phyloP scores from a whole-genome alignment of 2,329 filamentous ascomycete species.

The Botrytis byssoidea region DNA sequence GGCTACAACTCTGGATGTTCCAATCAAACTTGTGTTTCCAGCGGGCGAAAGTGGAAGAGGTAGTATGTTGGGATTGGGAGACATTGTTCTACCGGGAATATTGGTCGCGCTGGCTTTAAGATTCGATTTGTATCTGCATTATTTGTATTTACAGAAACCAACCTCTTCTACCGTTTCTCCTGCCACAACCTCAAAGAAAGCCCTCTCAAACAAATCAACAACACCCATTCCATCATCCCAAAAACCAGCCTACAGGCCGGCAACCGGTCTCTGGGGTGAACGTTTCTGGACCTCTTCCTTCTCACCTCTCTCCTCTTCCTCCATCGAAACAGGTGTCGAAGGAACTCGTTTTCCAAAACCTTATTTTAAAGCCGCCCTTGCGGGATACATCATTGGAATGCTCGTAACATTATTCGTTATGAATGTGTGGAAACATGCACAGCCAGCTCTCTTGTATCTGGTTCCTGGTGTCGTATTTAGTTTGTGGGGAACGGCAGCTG shows the following conservation, averaged over 20 bases:
- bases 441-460: conserved; percentile 88
- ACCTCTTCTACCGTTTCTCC: conserved; percentile 20
- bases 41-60: conserved; percentile 53
- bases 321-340: conserved; percentile 16
- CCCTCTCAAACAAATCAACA: conserved; percentile 30
- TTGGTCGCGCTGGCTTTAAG: conserved; percentile 83
- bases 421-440: conserved; percentile 74
- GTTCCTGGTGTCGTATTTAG: conserved; percentile 79
- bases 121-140: conserved; percentile 87
- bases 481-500: conserved; percentile 70
- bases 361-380: conserved; percentile 77
- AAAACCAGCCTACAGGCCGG: conserved; percentile 50
- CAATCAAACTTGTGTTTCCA: conserved; percentile 83
- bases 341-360: conserved; percentile 66
- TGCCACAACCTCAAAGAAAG: not conserved
- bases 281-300: conserved; percentile 65
- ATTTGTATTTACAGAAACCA: conserved; percentile 62
- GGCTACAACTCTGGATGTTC: conserved; percentile 84
- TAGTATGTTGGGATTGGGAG: conserved; percentile 88
- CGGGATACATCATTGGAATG: conserved; percentile 79
- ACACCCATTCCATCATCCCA: conserved; percentile 40
- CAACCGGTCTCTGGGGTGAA: conserved; percentile 78
- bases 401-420: conserved; percentile 73
- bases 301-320: not conserved
- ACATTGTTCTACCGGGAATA: conserved; percentile 89